A percentile compares a stretch with the other conserved stretches of the same genome.
These are phyloP conservation scores for Ochromonas danica DNA, from an alignment of 108 stramenopile species.

Conservation along the genomic window DNA sequence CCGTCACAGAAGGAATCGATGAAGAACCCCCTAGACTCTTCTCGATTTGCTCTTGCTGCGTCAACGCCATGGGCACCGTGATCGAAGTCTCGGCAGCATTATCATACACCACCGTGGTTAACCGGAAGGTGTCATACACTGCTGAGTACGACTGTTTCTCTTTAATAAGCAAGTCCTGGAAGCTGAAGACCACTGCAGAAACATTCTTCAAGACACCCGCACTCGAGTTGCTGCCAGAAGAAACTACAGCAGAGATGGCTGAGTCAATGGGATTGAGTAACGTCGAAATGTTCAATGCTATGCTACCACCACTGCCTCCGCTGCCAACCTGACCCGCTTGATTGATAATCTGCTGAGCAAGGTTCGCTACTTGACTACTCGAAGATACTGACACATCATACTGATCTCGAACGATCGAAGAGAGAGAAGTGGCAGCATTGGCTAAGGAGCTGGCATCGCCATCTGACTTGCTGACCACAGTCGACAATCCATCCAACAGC, in stretches of 20 bases:
- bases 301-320: conserved; percentile 12
- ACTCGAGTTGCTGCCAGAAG: conserved; percentile 8
- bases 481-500: background rate
- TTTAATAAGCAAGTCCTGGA: conserved; percentile 4
- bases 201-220: conserved; percentile 1
- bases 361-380: background rate
- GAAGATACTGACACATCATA: too few relatives aligned
- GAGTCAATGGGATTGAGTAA: conserved; percentile 6
- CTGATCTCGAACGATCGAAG: too few relatives aligned
- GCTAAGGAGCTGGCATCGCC: background rate
- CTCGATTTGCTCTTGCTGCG: too few relatives aligned
- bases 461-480: background rate
- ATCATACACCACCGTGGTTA: conserved; percentile 15
- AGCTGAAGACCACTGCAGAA: conserved; percentile 5
- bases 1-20: conserved; percentile 1
- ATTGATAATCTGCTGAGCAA: background rate
- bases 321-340: background rate
- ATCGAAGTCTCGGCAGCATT: conserved; percentile 14
- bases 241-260: conserved; percentile 9
- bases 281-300: conserved; percentile 15
- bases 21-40: too few relatives aligned
- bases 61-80: conserved; percentile 12
- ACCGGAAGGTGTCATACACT: conserved; percentile 9
- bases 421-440: too few relatives aligned
- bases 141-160: too few relatives aligned